phyloP scores from a whole-genome alignment of 306 rosid genomes.

The Prinsepia uniflora region DNA sequence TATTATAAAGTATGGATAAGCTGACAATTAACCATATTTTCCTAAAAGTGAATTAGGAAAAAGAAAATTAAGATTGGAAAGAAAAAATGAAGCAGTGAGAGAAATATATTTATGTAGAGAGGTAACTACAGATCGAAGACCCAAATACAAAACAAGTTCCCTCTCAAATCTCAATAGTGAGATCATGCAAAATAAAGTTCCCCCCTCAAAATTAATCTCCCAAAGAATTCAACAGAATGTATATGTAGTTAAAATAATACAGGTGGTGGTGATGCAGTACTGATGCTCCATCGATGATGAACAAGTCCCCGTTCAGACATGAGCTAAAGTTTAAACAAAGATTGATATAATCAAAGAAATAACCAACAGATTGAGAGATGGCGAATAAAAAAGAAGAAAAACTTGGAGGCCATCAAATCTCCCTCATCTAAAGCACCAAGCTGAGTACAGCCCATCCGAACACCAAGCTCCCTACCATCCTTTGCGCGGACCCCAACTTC shows the following conservation, averaged over 20 bases:
- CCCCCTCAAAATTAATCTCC: conserved; percentile 39
- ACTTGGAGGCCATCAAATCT: not conserved
- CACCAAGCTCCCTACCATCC: conserved; percentile 52
- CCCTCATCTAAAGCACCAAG: conserved; percentile 44
- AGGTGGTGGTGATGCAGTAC: conserved; percentile 34
- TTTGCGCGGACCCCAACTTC: conserved; percentile 47
- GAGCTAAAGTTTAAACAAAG: conserved; percentile 28
- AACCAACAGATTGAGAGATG: conserved; percentile 11
- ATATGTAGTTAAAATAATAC: no score
- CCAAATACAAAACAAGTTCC: conserved; percentile 17
- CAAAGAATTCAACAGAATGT: conserved; percentile 66
- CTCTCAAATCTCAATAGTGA: conserved; percentile 14
- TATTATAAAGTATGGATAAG: no score
- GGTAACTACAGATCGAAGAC: not conserved
- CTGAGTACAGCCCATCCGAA: conserved; percentile 49
- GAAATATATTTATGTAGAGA: not conserved
- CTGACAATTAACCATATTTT: no score
- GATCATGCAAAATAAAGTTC: conserved; percentile 25
- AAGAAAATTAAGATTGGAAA: not conserved
- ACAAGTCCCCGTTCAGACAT: conserved; percentile 30
- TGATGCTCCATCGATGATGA: not conserved
- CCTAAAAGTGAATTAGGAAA: no score
- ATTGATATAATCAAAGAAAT: conserved; percentile 19
- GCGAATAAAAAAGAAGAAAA: no score
- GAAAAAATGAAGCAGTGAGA: not conserved